Conservation (phyloP, 208 protist genomes). For the Trichomonas vaginalis region DNA sequence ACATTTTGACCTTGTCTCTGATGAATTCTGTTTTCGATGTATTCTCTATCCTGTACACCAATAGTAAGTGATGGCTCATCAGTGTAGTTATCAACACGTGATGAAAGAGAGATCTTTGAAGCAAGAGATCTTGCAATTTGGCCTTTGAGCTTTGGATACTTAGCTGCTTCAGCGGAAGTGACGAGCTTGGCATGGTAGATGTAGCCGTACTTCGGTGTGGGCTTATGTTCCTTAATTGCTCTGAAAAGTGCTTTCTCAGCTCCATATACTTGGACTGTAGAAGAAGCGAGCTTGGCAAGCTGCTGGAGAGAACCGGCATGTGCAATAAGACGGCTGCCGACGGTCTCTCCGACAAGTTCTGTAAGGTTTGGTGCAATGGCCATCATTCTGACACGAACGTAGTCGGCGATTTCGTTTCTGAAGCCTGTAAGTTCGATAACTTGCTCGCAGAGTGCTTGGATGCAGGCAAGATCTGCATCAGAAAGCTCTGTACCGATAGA, state of each 20-base stretch:
- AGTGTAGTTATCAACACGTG: slow-evolving; percentile 87
- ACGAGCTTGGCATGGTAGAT: slow-evolving; percentile 94
- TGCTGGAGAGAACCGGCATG: slow-evolving; percentile 86
- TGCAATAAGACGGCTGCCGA: slow-evolving; percentile 90
- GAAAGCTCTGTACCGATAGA: slow-evolving; percentile 89
- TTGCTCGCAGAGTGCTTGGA: slow-evolving; percentile 24
- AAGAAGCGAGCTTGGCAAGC: slow-evolving; percentile 91
- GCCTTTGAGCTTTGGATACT: slow-evolving; percentile 34
- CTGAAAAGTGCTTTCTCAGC: slow-evolving; percentile 90
- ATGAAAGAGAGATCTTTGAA: slow-evolving; percentile 83
- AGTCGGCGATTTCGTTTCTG: slow-evolving; percentile 53
- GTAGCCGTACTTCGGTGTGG: slow-evolving; percentile 98
- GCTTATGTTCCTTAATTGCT: slow-evolving; percentile 84
- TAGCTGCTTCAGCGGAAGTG: slow-evolving; percentile 46
- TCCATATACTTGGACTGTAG: slow-evolving; percentile 94
- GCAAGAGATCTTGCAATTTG: slow-evolving; percentile 89
- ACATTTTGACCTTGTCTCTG: not conserved
- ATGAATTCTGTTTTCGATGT: not conserved
- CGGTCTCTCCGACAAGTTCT: slow-evolving; percentile 69
- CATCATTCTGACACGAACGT: slow-evolving; percentile 69
- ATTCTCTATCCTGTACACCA: slow-evolving; percentile 34
- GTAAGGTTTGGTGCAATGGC: slow-evolving; percentile 95
- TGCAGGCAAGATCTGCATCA: slow-evolving; percentile 31
- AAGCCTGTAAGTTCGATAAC: slow-evolving; percentile 43
- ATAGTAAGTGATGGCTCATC: slow-evolving; percentile 63